phyloP scores from a whole-genome alignment of 176 grass and related monocot species.

The maize (Zea mays) region DNA sequence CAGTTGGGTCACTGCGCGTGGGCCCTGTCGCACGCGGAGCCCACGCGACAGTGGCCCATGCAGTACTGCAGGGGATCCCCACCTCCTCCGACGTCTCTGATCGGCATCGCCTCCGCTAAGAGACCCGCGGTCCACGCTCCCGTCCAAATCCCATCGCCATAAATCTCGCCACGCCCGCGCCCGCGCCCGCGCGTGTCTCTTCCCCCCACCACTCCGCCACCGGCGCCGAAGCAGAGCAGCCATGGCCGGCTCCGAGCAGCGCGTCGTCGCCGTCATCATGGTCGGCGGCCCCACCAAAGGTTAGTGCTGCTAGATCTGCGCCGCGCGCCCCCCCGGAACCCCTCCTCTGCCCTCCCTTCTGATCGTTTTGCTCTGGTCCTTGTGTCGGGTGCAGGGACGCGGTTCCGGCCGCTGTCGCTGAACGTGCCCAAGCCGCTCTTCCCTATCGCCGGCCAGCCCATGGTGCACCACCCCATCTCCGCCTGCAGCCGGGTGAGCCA shows the following conservation, averaged over 20 bases:
- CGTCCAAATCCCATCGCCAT: conserved; percentile 15
- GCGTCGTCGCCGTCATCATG: conserved; percentile 95
- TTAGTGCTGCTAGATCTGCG: conserved; percentile 51
- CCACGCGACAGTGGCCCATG: no score
- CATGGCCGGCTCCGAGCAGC: conserved; percentile 82
- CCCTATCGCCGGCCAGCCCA: conserved; percentile 89
- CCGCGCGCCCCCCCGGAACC: neutral
- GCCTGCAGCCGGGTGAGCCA: conserved; percentile 68
- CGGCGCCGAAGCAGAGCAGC: conserved; percentile 7
- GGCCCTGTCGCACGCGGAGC: no score
- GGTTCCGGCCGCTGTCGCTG: conserved; percentile 92
- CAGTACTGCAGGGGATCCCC: no score
- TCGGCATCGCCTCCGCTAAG: neutral
- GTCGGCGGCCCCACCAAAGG: conserved; percentile 98
- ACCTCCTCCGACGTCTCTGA: conserved; percentile 29
- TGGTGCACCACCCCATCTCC: conserved; percentile 94
- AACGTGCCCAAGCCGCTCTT: conserved; percentile 98
- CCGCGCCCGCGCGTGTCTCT: neutral
- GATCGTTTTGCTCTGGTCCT: neutral
- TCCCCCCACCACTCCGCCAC: neutral
- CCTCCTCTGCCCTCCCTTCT: neutral
- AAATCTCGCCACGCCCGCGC: conserved; percentile 37
- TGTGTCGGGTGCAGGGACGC: conserved; percentile 56
- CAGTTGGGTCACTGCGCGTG: no score
- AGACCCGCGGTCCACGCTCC: conserved; percentile 32